A percentile compares a stretch with the other conserved stretches of the same genome.
Conservation (phyloP, 1,284 basidiomycete species). For the Crucibulum cyathiforme region DNA sequence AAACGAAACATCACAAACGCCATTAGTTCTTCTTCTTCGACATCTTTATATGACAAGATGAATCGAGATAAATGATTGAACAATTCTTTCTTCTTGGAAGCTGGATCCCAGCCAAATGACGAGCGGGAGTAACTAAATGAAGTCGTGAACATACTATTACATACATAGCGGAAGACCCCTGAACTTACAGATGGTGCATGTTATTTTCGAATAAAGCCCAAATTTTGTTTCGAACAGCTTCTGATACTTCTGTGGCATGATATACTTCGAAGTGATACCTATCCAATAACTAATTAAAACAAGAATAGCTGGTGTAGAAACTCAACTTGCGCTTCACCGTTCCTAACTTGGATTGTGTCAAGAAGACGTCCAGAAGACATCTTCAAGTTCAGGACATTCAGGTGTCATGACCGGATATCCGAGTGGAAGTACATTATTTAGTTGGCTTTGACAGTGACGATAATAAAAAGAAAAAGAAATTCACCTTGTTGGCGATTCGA, state of each 20-base stretch:
- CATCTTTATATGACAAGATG: constrained; percentile 47
- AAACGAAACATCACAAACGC: constrained; percentile 77
- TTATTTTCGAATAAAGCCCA: constrained; percentile 64
- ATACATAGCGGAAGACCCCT: background rate
- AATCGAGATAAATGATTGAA: constrained; percentile 68
- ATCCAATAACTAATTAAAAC: too few relatives aligned
- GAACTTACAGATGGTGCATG: constrained; percentile 58
- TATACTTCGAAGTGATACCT: constrained; percentile 15
- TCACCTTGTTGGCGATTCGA: background rate
- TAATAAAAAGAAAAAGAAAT: background rate
- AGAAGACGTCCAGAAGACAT: too few relatives aligned
- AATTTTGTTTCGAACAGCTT: constrained; percentile 46
- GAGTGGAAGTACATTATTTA: background rate
- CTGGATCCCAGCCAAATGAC: constrained; percentile 72
- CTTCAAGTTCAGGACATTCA: too few relatives aligned
- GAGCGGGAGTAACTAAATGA: constrained; percentile 54
- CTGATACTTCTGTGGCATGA: constrained; percentile 44
- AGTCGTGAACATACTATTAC: background rate
- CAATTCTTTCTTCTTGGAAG: constrained; percentile 60
- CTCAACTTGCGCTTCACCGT: too few relatives aligned
- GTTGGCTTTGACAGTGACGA: background rate
- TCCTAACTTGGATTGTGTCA: too few relatives aligned
- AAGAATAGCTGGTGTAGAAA: too few relatives aligned
- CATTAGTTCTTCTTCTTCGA: constrained; percentile 29
- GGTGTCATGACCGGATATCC: background rate